Percentiles rank a stretch among this genome's conserved stretches.
phyloP scores from a whole-genome alignment of 164 flowering plant genomes.

The Cinnamomum micranthum region DNA sequence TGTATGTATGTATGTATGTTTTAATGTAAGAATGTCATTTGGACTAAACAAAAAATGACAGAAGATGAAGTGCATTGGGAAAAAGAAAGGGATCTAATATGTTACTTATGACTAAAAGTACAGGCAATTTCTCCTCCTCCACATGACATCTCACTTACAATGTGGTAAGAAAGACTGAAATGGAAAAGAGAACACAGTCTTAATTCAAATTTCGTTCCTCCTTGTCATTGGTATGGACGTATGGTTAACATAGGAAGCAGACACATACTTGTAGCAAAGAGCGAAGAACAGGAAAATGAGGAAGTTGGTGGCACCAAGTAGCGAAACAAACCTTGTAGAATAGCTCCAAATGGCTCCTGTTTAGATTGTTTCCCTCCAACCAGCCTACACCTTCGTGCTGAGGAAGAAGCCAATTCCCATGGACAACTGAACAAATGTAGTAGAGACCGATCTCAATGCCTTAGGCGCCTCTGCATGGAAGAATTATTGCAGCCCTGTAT shows the following conservation, averaged over 20 bases:
- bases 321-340: slow-evolving; percentile 47
- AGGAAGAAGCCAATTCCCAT: slow-evolving; percentile 47
- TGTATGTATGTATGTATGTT: too few species aligned
- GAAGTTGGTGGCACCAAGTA: slow-evolving; percentile 42
- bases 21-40: too few species aligned
- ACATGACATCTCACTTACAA: background rate
- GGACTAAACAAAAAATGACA: too few species aligned
- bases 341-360: slow-evolving; percentile 43
- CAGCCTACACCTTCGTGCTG: slow-evolving; percentile 41
- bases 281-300: slow-evolving; percentile 35
- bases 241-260: slow-evolving; percentile 1
- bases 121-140: background rate
- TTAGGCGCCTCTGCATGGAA: slow-evolving; percentile 53
- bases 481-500: slow-evolving; percentile 44
- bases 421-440: slow-evolving; percentile 46
- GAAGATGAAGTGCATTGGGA: too few species aligned
- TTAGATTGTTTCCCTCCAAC: slow-evolving; percentile 50
- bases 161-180: too few species aligned
- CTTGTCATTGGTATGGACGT: background rate
- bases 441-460: slow-evolving; percentile 35
- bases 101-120: background rate
- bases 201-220: background rate
- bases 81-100: too few species aligned
- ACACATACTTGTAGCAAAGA: slow-evolving; percentile 44
- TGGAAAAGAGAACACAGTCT: background rate